phyloP scores from a whole-genome alignment of 495 filamentous ascomycete species.

The Aspergillus baeticus region DNA sequence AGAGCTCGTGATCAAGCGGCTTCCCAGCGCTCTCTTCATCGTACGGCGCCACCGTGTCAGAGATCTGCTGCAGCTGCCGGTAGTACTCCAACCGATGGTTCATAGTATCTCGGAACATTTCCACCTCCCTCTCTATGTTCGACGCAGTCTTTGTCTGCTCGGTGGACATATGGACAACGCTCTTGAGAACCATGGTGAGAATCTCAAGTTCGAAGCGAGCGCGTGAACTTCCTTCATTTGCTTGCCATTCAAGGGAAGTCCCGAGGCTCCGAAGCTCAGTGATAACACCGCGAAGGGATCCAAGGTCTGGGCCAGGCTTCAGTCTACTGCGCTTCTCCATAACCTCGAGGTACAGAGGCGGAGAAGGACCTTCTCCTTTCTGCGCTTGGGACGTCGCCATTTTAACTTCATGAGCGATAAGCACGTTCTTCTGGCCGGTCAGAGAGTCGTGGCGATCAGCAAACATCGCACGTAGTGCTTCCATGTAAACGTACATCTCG shows the following conservation, averaged over 20 bases:
- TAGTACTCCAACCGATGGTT: slow-evolving; percentile 86
- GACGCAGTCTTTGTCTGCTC: slow-evolving; percentile 63
- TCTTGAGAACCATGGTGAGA: slow-evolving; percentile 52
- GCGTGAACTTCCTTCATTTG: slow-evolving; percentile 58
- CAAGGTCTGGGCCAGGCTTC: slow-evolving; percentile 55
- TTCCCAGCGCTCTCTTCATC: slow-evolving; percentile 54
- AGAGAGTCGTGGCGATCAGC: slow-evolving; percentile 76
- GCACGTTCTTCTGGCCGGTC: slow-evolving; percentile 70
- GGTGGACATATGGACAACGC: slow-evolving; percentile 57
- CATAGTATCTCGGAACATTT: slow-evolving; percentile 72
- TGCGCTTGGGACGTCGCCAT: slow-evolving; percentile 55
- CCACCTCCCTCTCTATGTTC: slow-evolving; percentile 68
- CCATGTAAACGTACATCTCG: slow-evolving; percentile 78
- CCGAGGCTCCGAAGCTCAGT: slow-evolving; percentile 64
- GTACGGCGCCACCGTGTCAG: slow-evolving; percentile 76
- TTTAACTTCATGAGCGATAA: slow-evolving; percentile 75
- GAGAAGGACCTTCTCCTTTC: slow-evolving; percentile 67
- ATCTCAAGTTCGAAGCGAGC: slow-evolving; percentile 64
- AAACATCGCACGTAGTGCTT: slow-evolving; percentile 69
- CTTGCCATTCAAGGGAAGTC: slow-evolving; percentile 60
- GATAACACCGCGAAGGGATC: slow-evolving; percentile 68
- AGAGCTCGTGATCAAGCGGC: slow-evolving; percentile 39
- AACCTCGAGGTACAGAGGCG: slow-evolving; percentile 62
- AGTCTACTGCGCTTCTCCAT: slow-evolving; percentile 53
- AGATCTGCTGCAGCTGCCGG: slow-evolving; percentile 82